Base-by-base conservation (phyloP, 1,284 basidiomycete species). In the Abortiporus biennis region DNA sequence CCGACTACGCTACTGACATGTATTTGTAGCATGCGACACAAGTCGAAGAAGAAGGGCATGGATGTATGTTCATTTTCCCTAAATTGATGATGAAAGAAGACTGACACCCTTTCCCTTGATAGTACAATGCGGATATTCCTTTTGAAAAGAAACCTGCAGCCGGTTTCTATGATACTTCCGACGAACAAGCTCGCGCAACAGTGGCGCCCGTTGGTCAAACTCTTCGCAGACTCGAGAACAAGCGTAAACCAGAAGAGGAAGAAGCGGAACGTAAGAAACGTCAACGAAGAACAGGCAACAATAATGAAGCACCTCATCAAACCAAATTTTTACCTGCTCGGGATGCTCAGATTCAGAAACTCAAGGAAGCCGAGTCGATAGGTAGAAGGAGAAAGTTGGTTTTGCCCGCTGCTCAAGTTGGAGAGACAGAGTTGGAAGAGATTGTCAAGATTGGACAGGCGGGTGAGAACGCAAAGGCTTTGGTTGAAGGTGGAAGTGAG, bases 41-140 rank as follows among this genome's bases (percentile, higher is more conserved):
- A 94, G 67, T 82, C 85, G 11, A 98, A 99, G 70, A 88, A 88
- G 67, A 94, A 89, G 62, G 92, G 91, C 45, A 97, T 99, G 92
- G 95, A 98, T 64, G 89, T 89, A 59, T 54, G 86, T 72, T 5
- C 25, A 21, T 13, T 12, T 23, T 43, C 4, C 27, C 21, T 9
- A 16, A 13, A 13, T 2, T 3, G 3, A 4, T 15, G 30, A 25
- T 42, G 19, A 17, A 13, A 25, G 2, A 19, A 1, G 2, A n/a
- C 36, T 35, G 21, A 30, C 31, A 17, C 11, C 16, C 13, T 29
- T 16, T 29, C 22, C 27, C 21, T 47, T 13, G 21, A 13, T 38
- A 92, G 83, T 99, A 99, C 69, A 99, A 97, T 58, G 84, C 92
- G 46, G 96, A 99, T 59, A 97, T 99, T 54, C 96, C 96, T 0